Base-by-base conservation (phyloP, 23 red algal species). In the Gracilaria domingensis region DNA sequence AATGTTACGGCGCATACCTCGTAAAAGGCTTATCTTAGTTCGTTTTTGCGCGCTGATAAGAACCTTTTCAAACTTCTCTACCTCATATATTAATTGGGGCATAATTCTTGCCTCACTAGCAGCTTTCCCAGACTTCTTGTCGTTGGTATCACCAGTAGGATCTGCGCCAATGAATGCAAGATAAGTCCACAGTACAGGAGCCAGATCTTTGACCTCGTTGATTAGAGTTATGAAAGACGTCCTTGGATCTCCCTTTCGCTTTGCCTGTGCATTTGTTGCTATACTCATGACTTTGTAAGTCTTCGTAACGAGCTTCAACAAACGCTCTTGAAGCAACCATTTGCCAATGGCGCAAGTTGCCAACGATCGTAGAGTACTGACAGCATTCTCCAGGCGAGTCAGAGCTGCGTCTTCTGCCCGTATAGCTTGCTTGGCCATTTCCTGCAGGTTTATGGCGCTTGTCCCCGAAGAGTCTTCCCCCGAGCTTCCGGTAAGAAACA, bases 31-130 rank as follows among this genome's bases (percentile, higher is more conserved):
- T 6, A 92, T 84, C 65, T 70, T 83, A 39, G 89, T 92, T 60
- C 67, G 32, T 64, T 92, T 92, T 39, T 92, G 89, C n/a, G 73
- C 89, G 14, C 54, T 64, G 28, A 92, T 92, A 28, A 92, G 89
- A 33, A 84, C 66, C 45, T 92, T 83, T 65, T 92, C 78, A 64
- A 92, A 92, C 30, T 36, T 83, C 65, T 92, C 89, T 28, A 84
- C 80, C 24, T 92, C 89, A 36, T 92, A 92, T 51, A 92, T 69
- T 34, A 92, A 33, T 38, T 92, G 89, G 21, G 89, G 79, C 80
- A 84, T 92, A 21, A 92, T 49, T 38, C 78, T 73, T 2, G 79
- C 89, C 62, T 92, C 89, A 79, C 56, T 92, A 29, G 78, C 47
- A n/a, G 89, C 89, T 44, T 58, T 83, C 23, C 75, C 62, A 9